Evolutionary conservation across 495 filamentous ascomycete genomes (phyloP).

Genomic region (Neurospora hispaniola): DNA sequence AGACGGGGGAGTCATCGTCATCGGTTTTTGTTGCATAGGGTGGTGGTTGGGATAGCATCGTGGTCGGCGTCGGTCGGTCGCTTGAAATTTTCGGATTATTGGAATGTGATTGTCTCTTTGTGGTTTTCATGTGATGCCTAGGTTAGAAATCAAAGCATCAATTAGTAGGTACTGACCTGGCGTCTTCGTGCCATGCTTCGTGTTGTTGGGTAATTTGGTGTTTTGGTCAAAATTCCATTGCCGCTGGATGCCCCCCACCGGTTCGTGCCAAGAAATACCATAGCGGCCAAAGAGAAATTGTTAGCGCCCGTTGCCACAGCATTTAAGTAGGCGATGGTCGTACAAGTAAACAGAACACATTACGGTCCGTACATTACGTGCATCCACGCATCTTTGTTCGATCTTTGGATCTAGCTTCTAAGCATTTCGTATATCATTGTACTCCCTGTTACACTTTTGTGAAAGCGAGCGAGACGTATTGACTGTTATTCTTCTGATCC

Average conservation of each 20-base stretch:
- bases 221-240: not conserved
- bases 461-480: no score
- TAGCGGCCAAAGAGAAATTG: not conserved
- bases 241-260: not conserved
- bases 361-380: no score
- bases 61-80: not conserved
- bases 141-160: not conserved
- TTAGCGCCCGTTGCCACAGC: no score
- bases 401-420: no score
- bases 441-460: no score
- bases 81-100: not conserved
- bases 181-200: not conserved
- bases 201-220: not conserved
- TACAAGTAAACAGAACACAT: no score
- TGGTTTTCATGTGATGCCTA: not conserved
- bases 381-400: no score
- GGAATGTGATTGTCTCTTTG: not conserved
- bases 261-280: not conserved
- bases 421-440: no score
- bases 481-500: no score
- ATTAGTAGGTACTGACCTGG: not conserved
- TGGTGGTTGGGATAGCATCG: not conserved
- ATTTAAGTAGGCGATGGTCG: no score
- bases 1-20: no score
- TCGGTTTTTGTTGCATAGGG: not conserved